These are phyloP conservation scores for Rhodocollybia butyracea DNA, from an alignment of 768 basidiomycete species.

Conservation along the genomic window DNA sequence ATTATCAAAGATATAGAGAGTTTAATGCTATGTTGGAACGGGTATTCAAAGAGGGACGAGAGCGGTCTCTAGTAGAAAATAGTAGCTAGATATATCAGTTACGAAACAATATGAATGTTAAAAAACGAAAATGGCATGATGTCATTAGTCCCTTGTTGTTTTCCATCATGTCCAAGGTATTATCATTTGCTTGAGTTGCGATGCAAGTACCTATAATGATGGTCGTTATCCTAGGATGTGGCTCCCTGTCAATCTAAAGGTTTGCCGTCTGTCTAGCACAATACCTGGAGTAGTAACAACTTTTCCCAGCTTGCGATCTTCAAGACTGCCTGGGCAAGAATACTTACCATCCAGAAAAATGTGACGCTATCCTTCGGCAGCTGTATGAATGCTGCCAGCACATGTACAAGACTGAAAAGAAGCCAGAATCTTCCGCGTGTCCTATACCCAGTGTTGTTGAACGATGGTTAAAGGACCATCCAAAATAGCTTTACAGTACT, in stretches of 20 bases:
- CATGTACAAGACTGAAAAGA: conserved; percentile 47
- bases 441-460: conserved; percentile 49
- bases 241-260: conserved; percentile 3
- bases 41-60: conserved; percentile 50
- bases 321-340: conserved; percentile 63
- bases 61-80: conserved; percentile 5
- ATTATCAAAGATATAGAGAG: conserved; percentile 41
- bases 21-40: conserved; percentile 59
- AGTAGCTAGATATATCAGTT: not conserved
- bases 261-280: not conserved
- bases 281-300: not conserved
- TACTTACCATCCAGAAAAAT: conserved; percentile 63
- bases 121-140: too few species aligned
- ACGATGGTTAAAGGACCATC: conserved; percentile 58
- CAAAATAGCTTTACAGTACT: conserved; percentile 11
- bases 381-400: conserved; percentile 62
- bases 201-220: too few species aligned
- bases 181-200: too few species aligned
- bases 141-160: not conserved
- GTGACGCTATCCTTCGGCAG: conserved; percentile 44
- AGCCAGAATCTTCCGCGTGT: conserved; percentile 57
- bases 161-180: not conserved
- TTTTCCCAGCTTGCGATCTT: conserved; percentile 52
- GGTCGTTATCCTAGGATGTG: too few species aligned
- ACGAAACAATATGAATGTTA: not conserved